These are phyloP conservation scores for Trifolium pratense DNA, from an alignment of 306 rosid species.

Conservation along the genomic window DNA sequence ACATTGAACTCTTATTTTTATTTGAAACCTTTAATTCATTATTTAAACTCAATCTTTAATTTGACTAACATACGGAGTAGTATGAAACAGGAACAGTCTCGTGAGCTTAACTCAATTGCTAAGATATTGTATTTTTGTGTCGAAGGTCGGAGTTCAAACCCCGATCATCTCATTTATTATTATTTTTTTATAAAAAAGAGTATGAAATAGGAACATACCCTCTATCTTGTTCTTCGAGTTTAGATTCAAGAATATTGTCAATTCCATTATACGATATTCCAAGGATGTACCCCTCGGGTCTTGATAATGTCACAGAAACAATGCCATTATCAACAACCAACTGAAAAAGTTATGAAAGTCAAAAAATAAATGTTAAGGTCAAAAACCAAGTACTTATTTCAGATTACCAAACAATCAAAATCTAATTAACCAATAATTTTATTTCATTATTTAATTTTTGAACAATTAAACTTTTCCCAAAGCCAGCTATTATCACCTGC, in stretches of 20 bases:
- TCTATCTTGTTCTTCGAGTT: conserved; percentile 51
- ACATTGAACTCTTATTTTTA: neutral
- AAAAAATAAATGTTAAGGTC: conserved; percentile 1
- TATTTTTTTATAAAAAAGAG: too few species aligned
- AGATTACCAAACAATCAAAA: neutral
- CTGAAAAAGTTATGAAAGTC: conserved; percentile 48
- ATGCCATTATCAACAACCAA: conserved; percentile 74
- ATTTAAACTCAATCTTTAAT: neutral
- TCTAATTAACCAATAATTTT: neutral
- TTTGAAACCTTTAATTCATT: neutral
- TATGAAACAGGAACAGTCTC: conserved; percentile 11
- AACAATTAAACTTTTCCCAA: conserved; percentile 2
- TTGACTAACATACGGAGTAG: neutral
- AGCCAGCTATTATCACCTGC: conserved; percentile 36
- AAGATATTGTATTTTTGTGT: too few species aligned
- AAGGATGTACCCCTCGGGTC: conserved; percentile 62
- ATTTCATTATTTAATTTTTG: neutral
- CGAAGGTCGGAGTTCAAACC: too few species aligned
- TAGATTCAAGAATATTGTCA: conserved; percentile 59
- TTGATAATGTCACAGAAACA: conserved; percentile 57
- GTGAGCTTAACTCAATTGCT: too few species aligned
- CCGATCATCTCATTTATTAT: too few species aligned
- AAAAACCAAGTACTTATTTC: conserved; percentile 20
- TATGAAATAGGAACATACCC: conserved; percentile 45
- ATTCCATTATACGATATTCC: conserved; percentile 69